phyloP scores from a whole-genome alignment of 768 basidiomycete species.

The Naganishia kalamii region DNA sequence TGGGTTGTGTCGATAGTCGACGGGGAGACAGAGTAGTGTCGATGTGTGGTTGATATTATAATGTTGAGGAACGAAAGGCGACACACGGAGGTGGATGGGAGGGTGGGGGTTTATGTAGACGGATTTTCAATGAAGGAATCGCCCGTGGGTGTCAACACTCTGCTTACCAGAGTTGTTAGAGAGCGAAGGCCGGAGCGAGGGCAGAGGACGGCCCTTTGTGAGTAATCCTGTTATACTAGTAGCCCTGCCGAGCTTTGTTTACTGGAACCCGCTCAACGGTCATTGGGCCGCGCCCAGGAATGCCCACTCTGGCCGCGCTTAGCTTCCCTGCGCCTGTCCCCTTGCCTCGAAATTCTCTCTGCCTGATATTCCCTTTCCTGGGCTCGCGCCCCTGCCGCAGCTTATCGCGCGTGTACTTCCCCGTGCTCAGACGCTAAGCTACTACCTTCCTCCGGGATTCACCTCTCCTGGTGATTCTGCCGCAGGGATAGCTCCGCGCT shows the following conservation, averaged over 20 bases:
- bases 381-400: no score
- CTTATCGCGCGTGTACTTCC: no score
- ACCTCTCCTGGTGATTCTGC: neutral
- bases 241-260: conserved; percentile 9
- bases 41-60: conserved; percentile 3
- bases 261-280: neutral
- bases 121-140: conserved; percentile 10
- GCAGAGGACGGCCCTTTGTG: conserved; percentile 11
- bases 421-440: no score
- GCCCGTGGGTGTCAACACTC: conserved; percentile 13
- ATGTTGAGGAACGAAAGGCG: neutral
- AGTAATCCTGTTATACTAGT: conserved; percentile 1
- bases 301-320: neutral
- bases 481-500: neutral
- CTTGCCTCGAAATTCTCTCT: no score
- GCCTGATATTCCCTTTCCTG: no score
- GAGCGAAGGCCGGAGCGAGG: neutral
- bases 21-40: neutral
- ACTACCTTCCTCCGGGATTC: neutral
- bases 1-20: conserved; percentile 4
- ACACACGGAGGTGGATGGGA: conserved; percentile 1
- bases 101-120: neutral
- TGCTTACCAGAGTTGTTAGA: conserved; percentile 1
- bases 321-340: neutral
- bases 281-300: no score